phyloP scores from a whole-genome alignment of 176 grass and related monocot genomes.

The Oryza glumipatula region DNA sequence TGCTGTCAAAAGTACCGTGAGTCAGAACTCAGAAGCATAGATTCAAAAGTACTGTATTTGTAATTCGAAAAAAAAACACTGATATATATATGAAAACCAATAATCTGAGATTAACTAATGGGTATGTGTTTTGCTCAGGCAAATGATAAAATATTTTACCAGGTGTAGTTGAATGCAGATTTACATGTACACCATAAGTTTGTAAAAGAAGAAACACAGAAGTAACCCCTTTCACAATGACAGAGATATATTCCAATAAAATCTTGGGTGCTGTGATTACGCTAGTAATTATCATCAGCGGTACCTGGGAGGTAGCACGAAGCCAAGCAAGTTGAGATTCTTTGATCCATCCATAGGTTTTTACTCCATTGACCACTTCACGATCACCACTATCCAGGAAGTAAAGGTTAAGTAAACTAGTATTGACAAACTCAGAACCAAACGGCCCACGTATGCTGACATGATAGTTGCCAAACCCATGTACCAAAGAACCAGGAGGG shows the following conservation, averaged over 20 bases:
- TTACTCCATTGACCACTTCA: constrained; percentile 62
- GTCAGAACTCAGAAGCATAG: neutral
- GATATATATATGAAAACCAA: constrained; percentile 23
- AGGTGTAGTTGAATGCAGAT: neutral
- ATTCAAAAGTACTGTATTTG: neutral
- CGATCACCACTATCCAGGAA: constrained; percentile 85
- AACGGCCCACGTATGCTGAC: constrained; percentile 69
- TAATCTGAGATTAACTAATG: neutral
- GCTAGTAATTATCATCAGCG: neutral
- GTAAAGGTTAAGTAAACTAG: constrained; percentile 88
- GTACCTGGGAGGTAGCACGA: constrained; percentile 72
- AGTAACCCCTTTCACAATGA: neutral
- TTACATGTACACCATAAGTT: neutral
- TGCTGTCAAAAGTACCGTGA: constrained; percentile 41
- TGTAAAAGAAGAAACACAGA: neutral
- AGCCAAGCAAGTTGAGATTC: constrained; percentile 86
- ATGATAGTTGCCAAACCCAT: constrained; percentile 93
- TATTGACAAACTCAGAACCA: constrained; percentile 65
- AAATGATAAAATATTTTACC: neutral
- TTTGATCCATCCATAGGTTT: constrained; percentile 93
- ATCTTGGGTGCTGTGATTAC: neutral
- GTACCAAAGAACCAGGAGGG: constrained; percentile 68
- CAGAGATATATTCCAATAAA: neutral
- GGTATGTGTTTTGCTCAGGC: neutral
- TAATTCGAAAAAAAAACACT: neutral